Evolutionary conservation across 2,329 filamentous ascomycete genomes (phyloP).

Genomic region (Talaromyces sp.): DNA sequence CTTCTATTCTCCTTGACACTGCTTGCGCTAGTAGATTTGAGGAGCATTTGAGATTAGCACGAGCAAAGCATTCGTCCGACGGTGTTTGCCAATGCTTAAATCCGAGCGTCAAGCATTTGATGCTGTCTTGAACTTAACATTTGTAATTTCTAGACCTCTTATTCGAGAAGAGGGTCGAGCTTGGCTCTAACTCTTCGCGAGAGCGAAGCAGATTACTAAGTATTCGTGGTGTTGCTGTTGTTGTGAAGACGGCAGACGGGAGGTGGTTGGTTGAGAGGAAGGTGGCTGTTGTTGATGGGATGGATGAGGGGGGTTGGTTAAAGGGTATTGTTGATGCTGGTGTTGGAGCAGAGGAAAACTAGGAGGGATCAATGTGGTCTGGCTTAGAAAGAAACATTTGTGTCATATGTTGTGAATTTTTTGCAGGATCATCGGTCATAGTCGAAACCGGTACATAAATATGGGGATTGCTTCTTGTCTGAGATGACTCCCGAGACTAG

Average conservation of each 20-base stretch:
- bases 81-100: neutral
- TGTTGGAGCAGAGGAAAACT: neutral
- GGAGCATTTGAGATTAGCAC: neutral
- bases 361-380: too few species aligned
- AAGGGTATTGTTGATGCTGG: neutral
- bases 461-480: neutral
- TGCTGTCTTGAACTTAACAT: neutral
- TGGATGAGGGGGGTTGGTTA: neutral
- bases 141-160: neutral
- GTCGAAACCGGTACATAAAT: neutral
- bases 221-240: neutral
- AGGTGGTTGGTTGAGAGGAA: neutral
- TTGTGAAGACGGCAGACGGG: neutral
- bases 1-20: neutral
- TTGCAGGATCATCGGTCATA: neutral
- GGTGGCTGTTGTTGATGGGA: neutral
- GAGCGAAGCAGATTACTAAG: neutral
- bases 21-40: neutral
- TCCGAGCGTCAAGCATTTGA: neutral
- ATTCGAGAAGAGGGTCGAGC: neutral
- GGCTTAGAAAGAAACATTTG: too few species aligned
- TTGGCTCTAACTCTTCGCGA: neutral
- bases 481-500: neutral
- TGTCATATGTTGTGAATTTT: neutral
- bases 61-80: neutral